Percentiles rank a stretch among this genome's conserved stretches.
Evolutionary conservation across 768 basidiomycete species (phyloP).

Genomic region (Amanita pseudoporphyria): DNA sequence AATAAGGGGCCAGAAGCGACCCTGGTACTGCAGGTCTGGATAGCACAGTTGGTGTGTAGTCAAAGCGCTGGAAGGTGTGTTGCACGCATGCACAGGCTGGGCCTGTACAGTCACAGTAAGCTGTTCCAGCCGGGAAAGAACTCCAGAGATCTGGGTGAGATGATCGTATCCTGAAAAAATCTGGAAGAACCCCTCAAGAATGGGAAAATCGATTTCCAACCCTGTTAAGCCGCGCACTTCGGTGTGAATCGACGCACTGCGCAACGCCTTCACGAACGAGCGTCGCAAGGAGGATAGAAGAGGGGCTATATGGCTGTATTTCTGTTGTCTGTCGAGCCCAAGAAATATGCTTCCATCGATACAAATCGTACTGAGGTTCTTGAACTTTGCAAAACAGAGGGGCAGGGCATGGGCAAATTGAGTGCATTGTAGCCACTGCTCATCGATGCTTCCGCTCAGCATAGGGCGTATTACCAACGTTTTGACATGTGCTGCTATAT

Average conservation of each 20-base stretch:
- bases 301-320: background rate
- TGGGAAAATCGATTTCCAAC: constrained; percentile 1
- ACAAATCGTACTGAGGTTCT: constrained; percentile 1
- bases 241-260: background rate
- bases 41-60: background rate
- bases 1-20: constrained; percentile 1
- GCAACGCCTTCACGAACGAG: background rate
- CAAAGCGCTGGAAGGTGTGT: background rate
- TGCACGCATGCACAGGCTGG: background rate
- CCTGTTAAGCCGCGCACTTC: background rate
- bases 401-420: constrained; percentile 2
- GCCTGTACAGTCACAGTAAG: background rate
- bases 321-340: background rate
- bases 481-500: background rate
- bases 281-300: background rate
- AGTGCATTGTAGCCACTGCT: background rate
- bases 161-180: background rate
- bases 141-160: background rate
- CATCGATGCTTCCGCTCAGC: background rate
- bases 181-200: constrained; percentile 1
- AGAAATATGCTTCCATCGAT: background rate
- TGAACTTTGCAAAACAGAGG: background rate
- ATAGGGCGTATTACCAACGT: background rate
- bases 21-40: background rate
- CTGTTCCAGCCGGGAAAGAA: background rate